Evolutionary conservation across 1,284 basidiomycete species (phyloP).

Genomic region (Ustilago xerochloae): DNA sequence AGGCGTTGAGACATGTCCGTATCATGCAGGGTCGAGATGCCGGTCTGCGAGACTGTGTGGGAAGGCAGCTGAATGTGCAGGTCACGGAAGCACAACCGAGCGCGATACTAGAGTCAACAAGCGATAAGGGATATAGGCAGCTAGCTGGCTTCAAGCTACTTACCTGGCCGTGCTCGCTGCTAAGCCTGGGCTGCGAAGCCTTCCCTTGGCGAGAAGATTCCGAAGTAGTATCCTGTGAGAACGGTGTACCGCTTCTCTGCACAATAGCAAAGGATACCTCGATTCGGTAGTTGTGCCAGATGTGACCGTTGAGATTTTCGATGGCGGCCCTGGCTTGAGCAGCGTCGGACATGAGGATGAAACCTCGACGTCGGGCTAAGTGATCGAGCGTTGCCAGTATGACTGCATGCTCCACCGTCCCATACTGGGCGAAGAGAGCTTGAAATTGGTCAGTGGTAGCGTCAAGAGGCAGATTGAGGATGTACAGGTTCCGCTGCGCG

Average conservation of each 20-base stretch:
- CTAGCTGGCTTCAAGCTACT: too few relatives aligned
- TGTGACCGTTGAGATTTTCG: constrained; percentile 53
- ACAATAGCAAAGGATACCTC: constrained; percentile 67
- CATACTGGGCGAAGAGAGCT: constrained; percentile 55
- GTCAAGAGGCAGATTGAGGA: constrained; percentile 66
- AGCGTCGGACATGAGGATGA: constrained; percentile 64
- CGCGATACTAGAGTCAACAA: too few relatives aligned
- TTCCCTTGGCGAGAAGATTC: constrained; percentile 1
- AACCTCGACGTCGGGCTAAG: constrained; percentile 65
- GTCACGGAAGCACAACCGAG: too few relatives aligned
- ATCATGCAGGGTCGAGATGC: too few relatives aligned
- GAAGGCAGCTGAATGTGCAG: too few relatives aligned
- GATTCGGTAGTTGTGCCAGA: constrained; percentile 65
- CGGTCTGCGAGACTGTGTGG: too few relatives aligned
- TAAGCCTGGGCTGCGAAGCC: not conserved
- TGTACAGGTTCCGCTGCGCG: constrained; percentile 62
- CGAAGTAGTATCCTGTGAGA: constrained; percentile 26
- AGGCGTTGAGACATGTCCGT: not conserved
- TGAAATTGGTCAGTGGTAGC: constrained; percentile 60
- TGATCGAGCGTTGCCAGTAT: constrained; percentile 66
- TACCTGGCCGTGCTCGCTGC: constrained; percentile 4
- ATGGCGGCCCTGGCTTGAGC: constrained; percentile 59
- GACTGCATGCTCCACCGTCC: constrained; percentile 63
- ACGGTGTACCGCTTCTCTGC: constrained; percentile 62
- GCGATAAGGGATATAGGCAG: too few relatives aligned